Evolutionary conservation across 805 yeast genomes (phyloP), one percentile per base, ranked within the genome.

Genomic region (Hanseniaspora hatyaiensis): DNA sequence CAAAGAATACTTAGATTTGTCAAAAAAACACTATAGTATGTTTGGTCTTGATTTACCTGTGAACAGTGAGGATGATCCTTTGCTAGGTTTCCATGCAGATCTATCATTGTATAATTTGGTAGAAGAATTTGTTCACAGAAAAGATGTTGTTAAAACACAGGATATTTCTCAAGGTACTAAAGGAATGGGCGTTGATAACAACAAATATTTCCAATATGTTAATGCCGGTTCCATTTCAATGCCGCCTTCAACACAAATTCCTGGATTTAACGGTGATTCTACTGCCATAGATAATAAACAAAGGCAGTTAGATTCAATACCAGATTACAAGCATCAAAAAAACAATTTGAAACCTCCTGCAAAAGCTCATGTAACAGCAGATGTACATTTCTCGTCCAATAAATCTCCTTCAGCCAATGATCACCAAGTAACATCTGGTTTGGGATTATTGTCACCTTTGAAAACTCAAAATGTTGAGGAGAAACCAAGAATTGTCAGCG

Each of bases 71-170:
- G 50, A 52, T 43, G 92, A 86, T 62, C 96, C 97, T 13, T 83
- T 95, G 0, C 70, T 74, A 47, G 89, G 88, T 1, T 88, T 74
- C 62, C 94, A 88, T 64, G 97, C 98, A 0, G 69, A 88, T 53
- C 66, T 89, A 11, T 85, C 95, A 6, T 80, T 89, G 32, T 92
- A 92, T 61, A 81, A 76, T 58, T 70, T 92, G 53, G 95, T 87
- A 15, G 80, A 77, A 46, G 98, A 92, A 65, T 83, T 85, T 81
- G 60, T 72, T 52, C 77, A 74, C 57, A 73, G 95, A 49, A 80
- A 79, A 64, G 67, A 65, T 24, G 19, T 2, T 30, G 16, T 54
- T 76, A 78, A 6, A 78, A 57, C 50, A 58, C 59, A 50, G 57
- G 54, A 49, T 15, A 26, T 18, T 8, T 19, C 24, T 11, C 19